phyloP scores from a whole-genome alignment of 768 basidiomycete genomes.

The Suillus decipiens region DNA sequence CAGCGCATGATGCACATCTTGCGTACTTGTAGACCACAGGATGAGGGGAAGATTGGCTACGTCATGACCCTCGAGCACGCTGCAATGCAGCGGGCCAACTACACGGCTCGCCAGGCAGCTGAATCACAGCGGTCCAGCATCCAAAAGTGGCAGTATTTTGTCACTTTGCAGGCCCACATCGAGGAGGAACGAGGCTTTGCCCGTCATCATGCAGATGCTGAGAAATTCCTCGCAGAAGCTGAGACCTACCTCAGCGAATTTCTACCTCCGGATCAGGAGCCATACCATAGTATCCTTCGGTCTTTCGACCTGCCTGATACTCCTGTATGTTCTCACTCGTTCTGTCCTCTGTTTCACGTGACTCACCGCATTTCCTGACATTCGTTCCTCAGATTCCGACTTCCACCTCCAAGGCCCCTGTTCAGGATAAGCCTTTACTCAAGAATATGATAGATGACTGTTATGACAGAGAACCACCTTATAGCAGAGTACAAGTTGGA shows the following conservation, averaged over 20 bases:
- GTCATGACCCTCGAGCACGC: not conserved
- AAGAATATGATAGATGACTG: not conserved
- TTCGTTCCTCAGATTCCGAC: not conserved
- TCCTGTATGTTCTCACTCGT: slow-evolving; percentile 1
- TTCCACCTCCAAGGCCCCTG: not conserved
- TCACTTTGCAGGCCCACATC: not conserved
- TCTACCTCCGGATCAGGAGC: not conserved
- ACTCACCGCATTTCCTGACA: not conserved
- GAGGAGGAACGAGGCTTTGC: not conserved
- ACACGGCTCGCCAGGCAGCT: no score
- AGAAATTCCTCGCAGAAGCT: not conserved
- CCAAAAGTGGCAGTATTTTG: not conserved
- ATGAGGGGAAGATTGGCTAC: not conserved
- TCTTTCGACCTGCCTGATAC: not conserved
- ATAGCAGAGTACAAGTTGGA: slow-evolving; percentile 12
- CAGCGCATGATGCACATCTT: not conserved
- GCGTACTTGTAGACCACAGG: not conserved
- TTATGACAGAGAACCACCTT: not conserved
- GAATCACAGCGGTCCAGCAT: no score
- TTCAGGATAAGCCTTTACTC: not conserved
- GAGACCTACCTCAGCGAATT: not conserved
- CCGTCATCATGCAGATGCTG: not conserved
- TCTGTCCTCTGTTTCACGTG: not conserved
- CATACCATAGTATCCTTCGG: no score
- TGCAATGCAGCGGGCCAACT: not conserved